Evolutionary conservation across 78 protist species (phyloP), one percentile per base, ranked within the genome.

Genomic region (Dictyostelium intermedium): DNA sequence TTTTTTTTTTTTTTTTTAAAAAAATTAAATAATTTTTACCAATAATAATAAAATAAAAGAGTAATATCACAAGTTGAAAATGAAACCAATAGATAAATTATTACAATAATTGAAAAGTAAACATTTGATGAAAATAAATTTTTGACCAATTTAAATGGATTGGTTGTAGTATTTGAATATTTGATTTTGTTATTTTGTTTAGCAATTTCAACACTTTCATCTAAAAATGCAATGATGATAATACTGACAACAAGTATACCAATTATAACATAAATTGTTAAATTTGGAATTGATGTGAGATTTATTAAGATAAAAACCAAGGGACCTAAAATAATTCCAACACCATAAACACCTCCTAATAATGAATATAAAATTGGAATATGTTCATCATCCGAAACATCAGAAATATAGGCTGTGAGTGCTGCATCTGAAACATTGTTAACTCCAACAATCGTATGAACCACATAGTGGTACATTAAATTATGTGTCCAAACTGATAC

Each of bases 361-460:
- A 34, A 10, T 43, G 66, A 25, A 18, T 34, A 87, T 3, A 50
- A 23, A 6, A 18, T 20, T 3, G 85, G 45, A 13, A 83, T 69
- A 11, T 76, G 73, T 16, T 76, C 85, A 14, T 78, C 61, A 23
- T 66, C 18, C 0, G 92, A 76, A 2, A 87, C 0, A 43, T 87
- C 92, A 0, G 92, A 60, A n/a, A 78, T 20, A 41, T 37, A 87
- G 1, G 92, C 32, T 5, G 69, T 41, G 2, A 61, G 0, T 27
- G 37, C 77, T 8, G 83, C 8, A 18, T 5, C n/a, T 7, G 11
- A 18, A 30, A 43, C 16, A 14, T 32, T 7, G 0, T 69, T 23
- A 35, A 73, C 27, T 7, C 91, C 91, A 50, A 35, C 72, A 53
- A 85, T 70, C 2, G 83, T 73, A 37, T 85, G 91, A 37, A 79